Base-by-base conservation (phyloP, 1,284 basidiomycete genomes). In the Marasmius oreades region DNA sequence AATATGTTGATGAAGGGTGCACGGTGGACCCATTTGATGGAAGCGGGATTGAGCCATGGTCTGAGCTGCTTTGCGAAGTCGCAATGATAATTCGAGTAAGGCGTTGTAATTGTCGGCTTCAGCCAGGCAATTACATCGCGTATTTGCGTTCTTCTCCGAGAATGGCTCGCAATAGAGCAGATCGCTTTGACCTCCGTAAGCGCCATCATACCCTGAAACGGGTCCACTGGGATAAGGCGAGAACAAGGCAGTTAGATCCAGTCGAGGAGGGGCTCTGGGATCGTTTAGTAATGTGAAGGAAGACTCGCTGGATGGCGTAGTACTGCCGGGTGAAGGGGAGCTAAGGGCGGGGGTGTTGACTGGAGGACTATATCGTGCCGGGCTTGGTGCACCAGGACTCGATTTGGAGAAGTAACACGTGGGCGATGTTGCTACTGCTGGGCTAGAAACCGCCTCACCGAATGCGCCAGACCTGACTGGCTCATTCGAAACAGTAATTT, bases 51-150 rank as follows among this genome's bases (percentile, higher is more conserved):
- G 72, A 22, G 70, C 67, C 37, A 81, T 69, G 18, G 71, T 66
- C 52, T 78, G 70, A 22, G 76, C 74, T 12, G 79, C 77, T 56
- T 72, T 77, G 23, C 80, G 76, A 24, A 82, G 70, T 51, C 77
- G 74, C 16, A 79, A 66, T 3, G 78, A 80, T 36, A 82, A 65
- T 57, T 81, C 79, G 10, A 81, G 70, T 11, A 78, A 66, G 26
- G 72, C 73, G 45, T 69, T 75, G 62, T 81, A 81, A 60, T 67
- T 74, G 37, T 68, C 62, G 16, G 68, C 57, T 53, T 80, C 77
- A 51, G 71, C 64, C 34, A 81, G 66, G 59, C 79, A 81, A 18
- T 73, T 76, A 55, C 79, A 81, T 51, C 77, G 76, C 4, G 67
- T 69, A 31, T 56, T 59, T 31, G 20, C 33, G 10, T 26, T 28